These are phyloP conservation scores for Pleurotus sapidus DNA, from an alignment of 768 basidiomycete genomes.

Conservation along the genomic window DNA sequence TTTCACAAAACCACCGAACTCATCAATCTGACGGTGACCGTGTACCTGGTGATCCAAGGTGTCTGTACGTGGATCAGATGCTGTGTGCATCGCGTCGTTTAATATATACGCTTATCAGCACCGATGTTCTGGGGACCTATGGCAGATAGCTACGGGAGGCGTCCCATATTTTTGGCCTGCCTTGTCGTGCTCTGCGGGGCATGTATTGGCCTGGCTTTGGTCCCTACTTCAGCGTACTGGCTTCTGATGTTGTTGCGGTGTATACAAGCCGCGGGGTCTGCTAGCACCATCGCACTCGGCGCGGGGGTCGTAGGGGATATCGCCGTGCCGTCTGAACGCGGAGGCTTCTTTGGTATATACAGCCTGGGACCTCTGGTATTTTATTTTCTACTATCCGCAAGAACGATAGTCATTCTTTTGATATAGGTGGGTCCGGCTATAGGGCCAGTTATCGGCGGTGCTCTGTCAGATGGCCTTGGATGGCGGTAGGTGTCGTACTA, in stretches of 20 bases:
- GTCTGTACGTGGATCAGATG: constrained; percentile 16
- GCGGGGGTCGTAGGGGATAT: constrained; percentile 81
- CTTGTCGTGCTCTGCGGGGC: constrained; percentile 59
- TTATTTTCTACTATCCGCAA: constrained; percentile 2
- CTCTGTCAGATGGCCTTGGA: constrained; percentile 51
- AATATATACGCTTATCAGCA: constrained; percentile 26
- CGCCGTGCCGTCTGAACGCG: constrained; percentile 66
- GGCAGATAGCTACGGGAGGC: constrained; percentile 62
- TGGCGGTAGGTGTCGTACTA: constrained; percentile 46
- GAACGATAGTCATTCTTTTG: background rate
- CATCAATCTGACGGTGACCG: constrained; percentile 74
- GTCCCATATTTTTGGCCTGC: constrained; percentile 61
- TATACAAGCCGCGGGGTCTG: constrained; percentile 74
- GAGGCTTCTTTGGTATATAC: constrained; percentile 70
- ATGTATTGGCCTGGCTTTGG: constrained; percentile 59
- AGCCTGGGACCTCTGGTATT: constrained; percentile 57
- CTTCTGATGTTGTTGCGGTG: constrained; percentile 76
- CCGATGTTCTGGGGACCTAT: constrained; percentile 71
- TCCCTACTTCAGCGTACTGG: constrained; percentile 67
- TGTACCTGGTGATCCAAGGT: constrained; percentile 71
- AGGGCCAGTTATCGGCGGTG: constrained; percentile 60
- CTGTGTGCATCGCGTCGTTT: too few species aligned
- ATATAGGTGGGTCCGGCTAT: constrained; percentile 55
- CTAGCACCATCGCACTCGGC: constrained; percentile 74
- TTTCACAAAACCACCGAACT: constrained; percentile 67